phyloP scores from a whole-genome alignment of 2,329 filamentous ascomycete species.

The Nigrospora sphaerica region DNA sequence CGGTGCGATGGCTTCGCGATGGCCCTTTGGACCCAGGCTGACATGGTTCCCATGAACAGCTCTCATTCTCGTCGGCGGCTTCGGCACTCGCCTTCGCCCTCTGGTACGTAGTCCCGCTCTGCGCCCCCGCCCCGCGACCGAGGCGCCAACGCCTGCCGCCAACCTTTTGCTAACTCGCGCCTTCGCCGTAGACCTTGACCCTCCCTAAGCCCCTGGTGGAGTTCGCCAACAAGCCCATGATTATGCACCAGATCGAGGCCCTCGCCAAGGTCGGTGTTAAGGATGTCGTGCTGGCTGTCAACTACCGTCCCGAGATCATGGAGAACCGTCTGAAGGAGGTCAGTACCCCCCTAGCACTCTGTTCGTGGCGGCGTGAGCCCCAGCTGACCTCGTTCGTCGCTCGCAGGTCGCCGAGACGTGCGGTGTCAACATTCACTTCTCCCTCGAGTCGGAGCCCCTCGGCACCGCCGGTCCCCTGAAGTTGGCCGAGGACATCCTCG shows the following conservation, averaged over 20 bases:
- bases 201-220: conserved; percentile 96
- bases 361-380: background rate
- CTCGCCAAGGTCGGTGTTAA: conserved; percentile 90
- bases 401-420: conserved; percentile 79
- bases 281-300: conserved; percentile 95
- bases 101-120: conserved; percentile 54
- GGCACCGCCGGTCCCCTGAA: conserved; percentile 94
- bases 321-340: conserved; percentile 87
- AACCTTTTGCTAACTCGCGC: conserved; percentile 10
- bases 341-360: conserved; percentile 18
- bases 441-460: conserved; percentile 89
- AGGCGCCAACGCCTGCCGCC: background rate
- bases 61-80: conserved; percentile 98
- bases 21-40: conserved; percentile 6
- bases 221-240: conserved; percentile 99
- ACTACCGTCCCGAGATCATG: conserved; percentile 98
- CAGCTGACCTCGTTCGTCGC: conserved; percentile 8
- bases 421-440: conserved; percentile 94
- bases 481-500: conserved; percentile 84
- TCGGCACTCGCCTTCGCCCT: conserved; percentile 94
- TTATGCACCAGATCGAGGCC: conserved; percentile 94
- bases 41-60: conserved; percentile 42
- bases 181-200: conserved; percentile 68
- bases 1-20: background rate
- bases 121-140: background rate